Evolutionary conservation across 2,329 filamentous ascomycete genomes (phyloP).

Genomic region (Penicillium crustosum): DNA sequence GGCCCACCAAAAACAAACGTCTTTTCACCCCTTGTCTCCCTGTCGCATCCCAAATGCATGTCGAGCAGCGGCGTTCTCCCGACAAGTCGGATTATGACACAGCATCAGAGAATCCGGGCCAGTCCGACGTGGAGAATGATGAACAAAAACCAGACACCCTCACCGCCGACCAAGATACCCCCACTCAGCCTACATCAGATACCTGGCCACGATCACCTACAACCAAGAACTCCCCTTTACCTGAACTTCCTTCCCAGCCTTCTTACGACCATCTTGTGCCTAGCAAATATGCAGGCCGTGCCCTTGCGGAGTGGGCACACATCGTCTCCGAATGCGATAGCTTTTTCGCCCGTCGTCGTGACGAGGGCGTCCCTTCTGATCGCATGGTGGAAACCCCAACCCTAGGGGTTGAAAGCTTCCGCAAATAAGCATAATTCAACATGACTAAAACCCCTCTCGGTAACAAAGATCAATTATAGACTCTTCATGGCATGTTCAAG

Average conservation of each 20-base stretch:
- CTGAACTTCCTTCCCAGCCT: conserved; percentile 23
- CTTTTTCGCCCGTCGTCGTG: conserved; percentile 62
- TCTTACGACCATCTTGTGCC: conserved; percentile 35
- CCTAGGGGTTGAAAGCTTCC: conserved; percentile 62
- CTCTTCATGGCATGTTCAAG: conserved; percentile 6
- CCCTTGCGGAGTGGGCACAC: conserved; percentile 64
- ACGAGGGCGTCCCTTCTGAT: conserved; percentile 60
- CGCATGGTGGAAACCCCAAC: conserved; percentile 61
- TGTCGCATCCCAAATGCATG: conserved; percentile 53
- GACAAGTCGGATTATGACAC: conserved; percentile 27
- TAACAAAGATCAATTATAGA: conserved; percentile 17
- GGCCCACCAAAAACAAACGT: conserved; percentile 52
- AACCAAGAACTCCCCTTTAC: conserved; percentile 20
- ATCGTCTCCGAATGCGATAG: conserved; percentile 63
- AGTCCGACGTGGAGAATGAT: conserved; percentile 16
- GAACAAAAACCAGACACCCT: conserved; percentile 16
- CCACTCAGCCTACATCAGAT: conserved; percentile 8
- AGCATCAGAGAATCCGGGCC: conserved; percentile 24
- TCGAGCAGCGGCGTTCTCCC: conserved; percentile 46
- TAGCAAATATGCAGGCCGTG: conserved; percentile 62
- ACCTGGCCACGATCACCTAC: conserved; percentile 15
- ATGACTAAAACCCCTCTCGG: not conserved
- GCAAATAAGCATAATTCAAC: conserved; percentile 36
- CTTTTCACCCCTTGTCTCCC: conserved; percentile 59
- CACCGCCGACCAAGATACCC: conserved; percentile 7